These are phyloP conservation scores for Eucalyptus curtisii DNA, from an alignment of 345 rosid genomes.

Conservation along the genomic window DNA sequence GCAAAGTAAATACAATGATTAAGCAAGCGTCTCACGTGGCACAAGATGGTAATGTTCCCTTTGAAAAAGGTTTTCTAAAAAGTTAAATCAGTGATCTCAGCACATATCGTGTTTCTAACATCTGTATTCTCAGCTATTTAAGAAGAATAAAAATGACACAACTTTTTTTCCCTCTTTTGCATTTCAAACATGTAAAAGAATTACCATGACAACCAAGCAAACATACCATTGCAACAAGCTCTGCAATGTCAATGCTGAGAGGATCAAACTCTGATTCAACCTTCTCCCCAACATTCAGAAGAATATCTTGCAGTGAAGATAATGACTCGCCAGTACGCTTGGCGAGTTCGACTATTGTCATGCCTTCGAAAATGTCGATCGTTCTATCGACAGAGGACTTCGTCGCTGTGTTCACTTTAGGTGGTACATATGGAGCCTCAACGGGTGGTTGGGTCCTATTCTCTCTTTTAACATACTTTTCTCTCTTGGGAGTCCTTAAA, in stretches of 20 bases:
- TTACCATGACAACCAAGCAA: not conserved
- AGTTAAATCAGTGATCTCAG: not conserved
- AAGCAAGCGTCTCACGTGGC: not conserved
- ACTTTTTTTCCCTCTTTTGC: not conserved
- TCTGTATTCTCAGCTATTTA: not conserved
- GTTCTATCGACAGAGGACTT: conserved; percentile 47
- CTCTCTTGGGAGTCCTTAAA: conserved; percentile 41
- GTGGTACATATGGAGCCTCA: conserved; percentile 72
- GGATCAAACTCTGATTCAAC: conserved; percentile 65
- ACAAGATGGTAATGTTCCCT: not conserved
- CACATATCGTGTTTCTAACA: not conserved
- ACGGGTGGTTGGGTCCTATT: conserved; percentile 43
- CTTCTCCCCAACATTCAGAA: conserved; percentile 72
- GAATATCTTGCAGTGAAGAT: conserved; percentile 50
- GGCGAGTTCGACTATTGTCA: conserved; percentile 68
- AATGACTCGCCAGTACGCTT: conserved; percentile 52
- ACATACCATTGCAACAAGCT: conserved; percentile 80
- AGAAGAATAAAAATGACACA: not conserved
- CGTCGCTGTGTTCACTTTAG: conserved; percentile 33
- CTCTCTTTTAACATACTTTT: conserved; percentile 38
- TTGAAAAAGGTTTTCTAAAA: not conserved
- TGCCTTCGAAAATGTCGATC: conserved; percentile 78
- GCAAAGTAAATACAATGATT: not conserved
- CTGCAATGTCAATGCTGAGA: conserved; percentile 68
- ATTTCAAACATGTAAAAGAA: not conserved